Conservation (phyloP, 2,329 filamentous ascomycete species). For the Trichoderma sp. region DNA sequence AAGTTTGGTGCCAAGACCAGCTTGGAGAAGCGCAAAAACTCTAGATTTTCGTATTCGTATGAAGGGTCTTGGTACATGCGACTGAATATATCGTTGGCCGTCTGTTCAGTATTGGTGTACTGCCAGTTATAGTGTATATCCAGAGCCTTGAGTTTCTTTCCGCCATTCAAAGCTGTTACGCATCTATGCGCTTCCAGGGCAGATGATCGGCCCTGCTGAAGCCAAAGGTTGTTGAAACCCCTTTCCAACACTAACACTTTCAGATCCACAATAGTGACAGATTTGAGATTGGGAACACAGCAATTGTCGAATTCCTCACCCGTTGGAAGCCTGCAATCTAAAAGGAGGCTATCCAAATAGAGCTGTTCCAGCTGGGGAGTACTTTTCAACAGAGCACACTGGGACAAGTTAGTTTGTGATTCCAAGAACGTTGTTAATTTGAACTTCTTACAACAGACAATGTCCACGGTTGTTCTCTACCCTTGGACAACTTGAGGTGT, state of each 20-base stretch:
- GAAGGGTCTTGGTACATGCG: neutral
- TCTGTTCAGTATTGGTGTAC: neutral
- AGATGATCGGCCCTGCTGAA: neutral
- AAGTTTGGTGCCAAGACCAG: slow-evolving; percentile 28
- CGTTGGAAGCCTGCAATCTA: neutral
- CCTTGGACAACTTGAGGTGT: slow-evolving; percentile 23
- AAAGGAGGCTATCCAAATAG: neutral
- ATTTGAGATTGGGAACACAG: neutral
- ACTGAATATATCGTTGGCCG: neutral
- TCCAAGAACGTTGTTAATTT: slow-evolving; percentile 34
- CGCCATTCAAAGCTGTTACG: slow-evolving; percentile 14
- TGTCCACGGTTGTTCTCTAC: neutral
- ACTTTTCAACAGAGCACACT: neutral
- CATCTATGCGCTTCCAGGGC: neutral
- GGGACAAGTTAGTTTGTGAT: neutral
- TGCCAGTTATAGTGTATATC: slow-evolving; percentile 31
- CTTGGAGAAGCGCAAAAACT: slow-evolving; percentile 30
- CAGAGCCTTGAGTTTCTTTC: slow-evolving; percentile 30
- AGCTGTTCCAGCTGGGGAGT: slow-evolving; percentile 5
- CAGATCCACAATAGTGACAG: neutral
- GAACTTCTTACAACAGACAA: slow-evolving; percentile 24
- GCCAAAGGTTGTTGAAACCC: neutral
- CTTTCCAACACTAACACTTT: neutral
- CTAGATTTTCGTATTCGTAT: slow-evolving; percentile 28
- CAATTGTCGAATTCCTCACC: neutral